Conservation (phyloP, 2,329 filamentous ascomycete genomes). For the Cytospora piceicola region DNA sequence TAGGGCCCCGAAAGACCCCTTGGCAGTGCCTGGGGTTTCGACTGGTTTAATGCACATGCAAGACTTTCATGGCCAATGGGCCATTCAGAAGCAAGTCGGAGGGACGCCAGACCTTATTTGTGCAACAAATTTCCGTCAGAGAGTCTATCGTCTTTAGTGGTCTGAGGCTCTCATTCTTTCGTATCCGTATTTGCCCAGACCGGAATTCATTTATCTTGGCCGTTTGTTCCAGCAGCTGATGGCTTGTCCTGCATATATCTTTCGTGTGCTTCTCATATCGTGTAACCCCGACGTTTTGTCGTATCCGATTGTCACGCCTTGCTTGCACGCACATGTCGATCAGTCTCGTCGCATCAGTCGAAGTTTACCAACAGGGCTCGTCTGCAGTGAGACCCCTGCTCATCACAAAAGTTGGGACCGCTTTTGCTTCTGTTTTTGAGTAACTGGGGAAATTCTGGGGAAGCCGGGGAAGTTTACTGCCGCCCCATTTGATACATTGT, state of each 20-base stretch:
- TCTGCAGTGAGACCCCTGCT: background rate
- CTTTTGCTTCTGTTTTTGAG: background rate
- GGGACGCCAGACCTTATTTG: background rate
- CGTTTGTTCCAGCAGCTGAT: background rate
- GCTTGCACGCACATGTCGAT: background rate
- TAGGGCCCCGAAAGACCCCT: background rate
- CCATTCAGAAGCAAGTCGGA: too few relatives aligned
- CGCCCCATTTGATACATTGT: background rate
- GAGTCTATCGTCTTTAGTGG: too few relatives aligned
- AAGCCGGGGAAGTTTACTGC: background rate
- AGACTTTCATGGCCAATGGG: too few relatives aligned
- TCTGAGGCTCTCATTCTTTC: background rate
- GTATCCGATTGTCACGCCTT: background rate
- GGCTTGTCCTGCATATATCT: background rate
- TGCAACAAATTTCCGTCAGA: background rate
- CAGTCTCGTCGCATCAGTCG: background rate
- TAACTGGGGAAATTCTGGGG: background rate
- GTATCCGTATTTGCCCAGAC: background rate
- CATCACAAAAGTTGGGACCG: background rate
- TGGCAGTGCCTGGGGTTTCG: background rate
- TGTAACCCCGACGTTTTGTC: background rate
- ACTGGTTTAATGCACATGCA: background rate
- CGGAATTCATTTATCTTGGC: too few relatives aligned
- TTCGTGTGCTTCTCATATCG: background rate
- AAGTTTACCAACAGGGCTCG: background rate